Evolutionary conservation across 306 rosid genomes (phyloP).

Genomic region (Vigna radiata): DNA sequence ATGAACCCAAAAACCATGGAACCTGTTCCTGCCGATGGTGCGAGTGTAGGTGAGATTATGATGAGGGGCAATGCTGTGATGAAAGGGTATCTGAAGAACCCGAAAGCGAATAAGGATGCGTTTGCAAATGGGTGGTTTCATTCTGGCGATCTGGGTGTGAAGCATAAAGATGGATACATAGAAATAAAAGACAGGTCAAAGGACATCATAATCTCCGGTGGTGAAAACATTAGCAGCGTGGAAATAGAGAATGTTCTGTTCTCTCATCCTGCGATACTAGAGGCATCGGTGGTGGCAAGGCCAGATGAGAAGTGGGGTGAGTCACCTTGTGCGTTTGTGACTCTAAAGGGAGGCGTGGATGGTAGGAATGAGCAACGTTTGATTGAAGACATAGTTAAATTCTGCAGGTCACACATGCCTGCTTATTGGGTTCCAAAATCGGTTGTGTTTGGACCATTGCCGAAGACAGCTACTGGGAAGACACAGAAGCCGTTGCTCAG

Average conservation of each 20-base stretch:
- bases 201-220: constrained; percentile 84
- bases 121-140: constrained; percentile 86
- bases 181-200: constrained; percentile 86
- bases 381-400: neutral
- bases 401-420: constrained; percentile 17
- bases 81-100: constrained; percentile 85
- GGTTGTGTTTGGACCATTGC: constrained; percentile 24
- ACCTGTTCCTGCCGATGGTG: constrained; percentile 75
- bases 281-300: constrained; percentile 30
- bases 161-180: constrained; percentile 74
- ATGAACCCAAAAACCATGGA: constrained; percentile 62
- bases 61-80: constrained; percentile 76
- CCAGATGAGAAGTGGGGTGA: constrained; percentile 33
- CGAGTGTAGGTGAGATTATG: constrained; percentile 70
- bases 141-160: constrained; percentile 80
- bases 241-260: constrained; percentile 64
- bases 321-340: constrained; percentile 35
- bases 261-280: constrained; percentile 16
- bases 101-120: constrained; percentile 62
- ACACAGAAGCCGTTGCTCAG: constrained; percentile 19
- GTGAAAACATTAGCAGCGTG: constrained; percentile 80
- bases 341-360: constrained; percentile 22
- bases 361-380: neutral
- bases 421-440: constrained; percentile 27
- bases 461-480: constrained; percentile 25